Percentiles rank a stretch among this genome's conserved stretches.
These are phyloP conservation scores for Xylaria palmicola DNA, from an alignment of 495 filamentous ascomycete species.

Conservation along the genomic window DNA sequence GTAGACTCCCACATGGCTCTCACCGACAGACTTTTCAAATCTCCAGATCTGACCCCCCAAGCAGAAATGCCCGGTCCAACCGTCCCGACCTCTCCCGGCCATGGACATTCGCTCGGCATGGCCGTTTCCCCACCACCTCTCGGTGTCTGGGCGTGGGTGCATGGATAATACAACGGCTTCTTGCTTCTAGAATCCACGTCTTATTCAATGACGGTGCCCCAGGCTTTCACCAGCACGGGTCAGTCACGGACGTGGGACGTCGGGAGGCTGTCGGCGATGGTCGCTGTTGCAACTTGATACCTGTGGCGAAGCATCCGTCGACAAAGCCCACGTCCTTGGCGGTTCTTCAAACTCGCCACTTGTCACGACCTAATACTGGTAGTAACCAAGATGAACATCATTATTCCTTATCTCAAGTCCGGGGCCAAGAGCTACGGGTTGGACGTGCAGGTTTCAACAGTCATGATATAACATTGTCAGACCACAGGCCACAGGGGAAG, in stretches of 20 bases:
- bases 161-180: conserved; percentile 1
- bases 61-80: not conserved
- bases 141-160: conserved; percentile 1
- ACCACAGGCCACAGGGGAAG: not conserved
- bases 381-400: not conserved
- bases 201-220: too few relatives aligned
- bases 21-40: conserved; percentile 30
- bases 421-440: too few relatives aligned
- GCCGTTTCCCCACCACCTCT: conserved; percentile 28
- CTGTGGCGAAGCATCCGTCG: too few relatives aligned
- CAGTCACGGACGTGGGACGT: not conserved
- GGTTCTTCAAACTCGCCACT: not conserved
- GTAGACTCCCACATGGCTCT: too few relatives aligned
- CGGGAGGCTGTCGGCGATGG: not conserved
- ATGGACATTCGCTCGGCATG: conserved; percentile 30
- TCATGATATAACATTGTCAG: not conserved
- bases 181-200: conserved; percentile 12
- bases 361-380: not conserved
- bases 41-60: not conserved
- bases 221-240: not conserved
- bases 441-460: not conserved
- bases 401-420: too few relatives aligned
- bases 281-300: not conserved
- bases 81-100: conserved; percentile 23
- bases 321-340: not conserved